These are phyloP conservation scores for Saturnispora bothae DNA, from an alignment of 805 yeast genomes.

Conservation along the genomic window DNA sequence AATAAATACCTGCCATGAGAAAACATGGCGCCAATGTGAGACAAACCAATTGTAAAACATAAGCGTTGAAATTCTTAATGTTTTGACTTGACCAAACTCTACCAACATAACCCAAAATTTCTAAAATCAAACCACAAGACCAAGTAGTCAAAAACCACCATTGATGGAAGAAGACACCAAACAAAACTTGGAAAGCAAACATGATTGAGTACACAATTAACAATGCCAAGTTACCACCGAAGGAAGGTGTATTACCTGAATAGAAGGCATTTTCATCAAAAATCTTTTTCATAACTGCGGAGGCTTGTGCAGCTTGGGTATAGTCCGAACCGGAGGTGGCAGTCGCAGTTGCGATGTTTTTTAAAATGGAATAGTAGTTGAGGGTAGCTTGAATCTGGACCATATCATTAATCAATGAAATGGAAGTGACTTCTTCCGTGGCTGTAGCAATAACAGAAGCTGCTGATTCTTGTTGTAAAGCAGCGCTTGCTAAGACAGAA, in stretches of 20 bases:
- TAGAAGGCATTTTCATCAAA: slow-evolving; percentile 19
- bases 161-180: slow-evolving; percentile 39
- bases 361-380: slow-evolving; percentile 17
- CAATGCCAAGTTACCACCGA: slow-evolving; percentile 50
- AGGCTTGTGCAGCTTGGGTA: slow-evolving; percentile 18
- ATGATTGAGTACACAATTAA: slow-evolving; percentile 43
- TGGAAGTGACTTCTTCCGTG: slow-evolving; percentile 3
- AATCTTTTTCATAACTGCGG: slow-evolving; percentile 14
- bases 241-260: slow-evolving; percentile 37
- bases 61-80: slow-evolving; percentile 29
- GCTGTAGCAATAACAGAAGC: slow-evolving; percentile 5
- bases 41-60: slow-evolving; percentile 53
- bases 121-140: slow-evolving; percentile 45
- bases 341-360: slow-evolving; percentile 20
- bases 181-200: slow-evolving; percentile 30
- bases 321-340: slow-evolving; percentile 10
- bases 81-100: slow-evolving; percentile 38
- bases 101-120: slow-evolving; percentile 59
- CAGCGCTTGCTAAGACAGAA: slow-evolving; percentile 9
- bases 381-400: slow-evolving; percentile 17
- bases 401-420: slow-evolving; percentile 9
- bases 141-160: slow-evolving; percentile 59
- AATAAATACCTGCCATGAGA: slow-evolving; percentile 76
- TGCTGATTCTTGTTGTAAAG: slow-evolving; percentile 1
- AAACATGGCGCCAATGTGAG: slow-evolving; percentile 76